Conservation (phyloP, 1,139 yeast genomes). For the Tardiomyces depauwii region DNA sequence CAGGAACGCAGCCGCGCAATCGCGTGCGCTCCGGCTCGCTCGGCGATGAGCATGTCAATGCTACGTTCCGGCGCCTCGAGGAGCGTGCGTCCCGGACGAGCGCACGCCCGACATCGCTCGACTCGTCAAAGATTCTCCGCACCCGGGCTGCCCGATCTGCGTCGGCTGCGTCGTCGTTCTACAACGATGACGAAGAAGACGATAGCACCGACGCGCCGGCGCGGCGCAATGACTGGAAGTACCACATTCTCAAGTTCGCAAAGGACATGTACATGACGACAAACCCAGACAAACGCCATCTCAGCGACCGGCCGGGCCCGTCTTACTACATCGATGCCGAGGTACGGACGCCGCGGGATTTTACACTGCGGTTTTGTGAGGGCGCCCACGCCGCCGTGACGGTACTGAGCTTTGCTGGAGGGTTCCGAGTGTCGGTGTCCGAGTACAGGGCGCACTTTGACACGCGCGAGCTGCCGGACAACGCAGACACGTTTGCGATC, state of each 20-base stretch:
- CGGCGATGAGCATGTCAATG: neutral
- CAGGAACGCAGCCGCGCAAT: no score
- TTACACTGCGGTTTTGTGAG: neutral
- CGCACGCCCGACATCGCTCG: neutral
- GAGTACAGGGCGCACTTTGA: neutral
- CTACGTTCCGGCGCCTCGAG: neutral
- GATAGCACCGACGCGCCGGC: neutral
- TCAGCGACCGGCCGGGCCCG: constrained; percentile 17
- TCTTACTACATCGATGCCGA: constrained; percentile 16
- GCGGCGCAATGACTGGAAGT: constrained; percentile 12
- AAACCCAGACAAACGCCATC: constrained; percentile 18
- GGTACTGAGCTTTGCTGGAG: neutral
- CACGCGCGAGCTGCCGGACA: neutral
- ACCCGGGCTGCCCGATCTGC: neutral
- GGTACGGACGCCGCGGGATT: neutral
- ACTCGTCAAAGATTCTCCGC: neutral
- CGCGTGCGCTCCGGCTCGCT: neutral
- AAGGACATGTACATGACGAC: constrained; percentile 21
- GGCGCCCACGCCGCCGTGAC: constrained; percentile 9
- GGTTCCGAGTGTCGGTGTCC: neutral
- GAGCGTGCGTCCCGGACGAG: neutral
- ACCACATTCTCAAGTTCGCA: constrained; percentile 19
- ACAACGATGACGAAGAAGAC: neutral
- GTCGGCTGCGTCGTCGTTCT: neutral
- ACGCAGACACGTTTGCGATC: neutral